Conservation (phyloP, 2,329 filamentous ascomycete genomes). For the Monosporascus ibericus region DNA sequence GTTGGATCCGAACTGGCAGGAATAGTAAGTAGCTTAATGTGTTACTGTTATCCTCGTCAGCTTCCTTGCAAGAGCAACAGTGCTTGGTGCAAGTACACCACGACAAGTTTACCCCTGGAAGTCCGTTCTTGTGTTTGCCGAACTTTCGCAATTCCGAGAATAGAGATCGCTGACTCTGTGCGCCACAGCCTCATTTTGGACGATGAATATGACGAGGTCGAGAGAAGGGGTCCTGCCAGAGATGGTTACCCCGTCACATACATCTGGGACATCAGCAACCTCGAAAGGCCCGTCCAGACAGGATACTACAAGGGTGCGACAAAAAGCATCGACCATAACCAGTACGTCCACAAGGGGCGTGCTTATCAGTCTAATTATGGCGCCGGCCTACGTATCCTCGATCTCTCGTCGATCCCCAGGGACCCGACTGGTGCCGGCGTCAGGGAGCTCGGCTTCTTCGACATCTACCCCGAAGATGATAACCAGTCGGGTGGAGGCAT, state of each 20-base stretch:
- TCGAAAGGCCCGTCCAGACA: slow-evolving; percentile 36
- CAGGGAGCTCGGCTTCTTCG: slow-evolving; percentile 43
- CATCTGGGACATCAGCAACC: slow-evolving; percentile 42
- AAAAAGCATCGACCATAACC: slow-evolving; percentile 42
- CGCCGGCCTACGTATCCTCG: slow-evolving; percentile 38
- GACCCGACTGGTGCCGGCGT: slow-evolving; percentile 40
- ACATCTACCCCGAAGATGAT: slow-evolving; percentile 46
- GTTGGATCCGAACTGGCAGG: slow-evolving; percentile 36
- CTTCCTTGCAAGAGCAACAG: too few relatives aligned
- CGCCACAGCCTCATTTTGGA: slow-evolving; percentile 36
- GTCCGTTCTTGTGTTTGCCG: too few relatives aligned
- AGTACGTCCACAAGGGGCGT: slow-evolving; percentile 38
- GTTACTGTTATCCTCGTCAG: too few relatives aligned
- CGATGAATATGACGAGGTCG: slow-evolving; percentile 46
- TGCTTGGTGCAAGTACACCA: too few relatives aligned
- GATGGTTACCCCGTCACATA: slow-evolving; percentile 40
- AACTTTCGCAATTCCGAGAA: too few relatives aligned
- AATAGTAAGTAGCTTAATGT: slow-evolving; percentile 19
- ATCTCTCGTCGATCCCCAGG: slow-evolving; percentile 27
- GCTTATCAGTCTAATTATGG: slow-evolving; percentile 46
- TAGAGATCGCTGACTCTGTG: too few relatives aligned
- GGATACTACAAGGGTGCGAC: slow-evolving; percentile 36
- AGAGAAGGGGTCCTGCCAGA: slow-evolving; percentile 32
- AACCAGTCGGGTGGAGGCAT: slow-evolving; percentile 27
- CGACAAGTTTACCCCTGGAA: too few relatives aligned